Conservation (phyloP, 2,329 filamentous ascomycete species). For the Zymoseptoria tritici region DNA sequence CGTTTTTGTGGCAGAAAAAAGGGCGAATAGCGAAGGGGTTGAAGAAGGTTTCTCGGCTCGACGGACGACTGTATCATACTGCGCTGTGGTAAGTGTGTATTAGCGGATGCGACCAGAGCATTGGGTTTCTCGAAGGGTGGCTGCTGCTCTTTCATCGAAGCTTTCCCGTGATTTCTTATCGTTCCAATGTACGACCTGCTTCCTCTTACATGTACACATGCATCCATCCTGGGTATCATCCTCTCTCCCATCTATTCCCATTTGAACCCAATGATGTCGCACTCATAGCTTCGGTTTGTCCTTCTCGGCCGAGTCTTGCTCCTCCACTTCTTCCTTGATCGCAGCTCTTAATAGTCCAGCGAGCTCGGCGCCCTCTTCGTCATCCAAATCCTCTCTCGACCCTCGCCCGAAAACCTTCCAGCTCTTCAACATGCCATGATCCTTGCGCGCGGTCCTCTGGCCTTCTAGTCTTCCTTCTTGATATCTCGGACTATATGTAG, state of each 20-base stretch:
- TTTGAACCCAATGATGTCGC: neutral
- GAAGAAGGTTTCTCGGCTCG: neutral
- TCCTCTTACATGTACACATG: neutral
- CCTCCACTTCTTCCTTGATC: constrained; percentile 22
- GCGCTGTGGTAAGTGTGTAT: neutral
- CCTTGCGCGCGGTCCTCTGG: constrained; percentile 43
- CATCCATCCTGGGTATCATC: neutral
- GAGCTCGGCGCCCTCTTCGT: constrained; percentile 59
- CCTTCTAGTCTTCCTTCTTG: constrained; percentile 47
- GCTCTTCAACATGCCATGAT: constrained; percentile 42
- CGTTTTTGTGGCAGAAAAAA: neutral
- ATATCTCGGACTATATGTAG: constrained; percentile 50
- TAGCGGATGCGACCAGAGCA: neutral
- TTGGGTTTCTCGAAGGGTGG: neutral
- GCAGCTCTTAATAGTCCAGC: constrained; percentile 44
- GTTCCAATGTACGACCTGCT: neutral
- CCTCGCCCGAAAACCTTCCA: constrained; percentile 81
- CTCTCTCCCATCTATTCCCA: neutral
- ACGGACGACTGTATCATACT: neutral
- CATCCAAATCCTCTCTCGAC: constrained; percentile 64
- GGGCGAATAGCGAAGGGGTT: neutral
- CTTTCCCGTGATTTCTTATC: neutral
- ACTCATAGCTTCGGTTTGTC: constrained; percentile 6
- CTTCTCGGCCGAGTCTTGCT: neutral
- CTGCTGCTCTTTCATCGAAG: neutral